Conservation (phyloP, 106 monocot genomes). For the Acanthochlamys bracteata region DNA sequence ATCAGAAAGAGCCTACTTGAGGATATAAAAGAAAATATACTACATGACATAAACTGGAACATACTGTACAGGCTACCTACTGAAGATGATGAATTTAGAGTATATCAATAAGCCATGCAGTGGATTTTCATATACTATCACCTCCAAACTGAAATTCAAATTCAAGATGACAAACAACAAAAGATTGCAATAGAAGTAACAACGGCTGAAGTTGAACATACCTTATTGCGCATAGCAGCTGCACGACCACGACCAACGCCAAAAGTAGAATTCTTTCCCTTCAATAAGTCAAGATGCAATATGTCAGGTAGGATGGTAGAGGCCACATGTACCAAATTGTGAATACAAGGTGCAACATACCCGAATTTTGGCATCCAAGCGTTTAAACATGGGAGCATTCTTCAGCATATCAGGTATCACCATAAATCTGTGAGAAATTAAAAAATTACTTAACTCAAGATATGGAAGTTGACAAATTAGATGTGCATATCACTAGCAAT, state of each 20-base stretch:
- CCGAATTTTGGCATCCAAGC: conserved; percentile 85
- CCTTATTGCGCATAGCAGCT: conserved; percentile 80
- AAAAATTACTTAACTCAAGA: background rate
- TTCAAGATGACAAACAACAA: background rate
- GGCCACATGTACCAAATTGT: background rate
- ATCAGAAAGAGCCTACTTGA: no score
- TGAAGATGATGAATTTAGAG: no score
- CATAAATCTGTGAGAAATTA: conserved; percentile 58
- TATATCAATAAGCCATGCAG: no score
- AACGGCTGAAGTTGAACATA: conserved; percentile 23
- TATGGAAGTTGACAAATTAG: background rate
- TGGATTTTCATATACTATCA: no score
- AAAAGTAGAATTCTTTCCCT: conserved; percentile 81
- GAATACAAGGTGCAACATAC: conserved; percentile 17
- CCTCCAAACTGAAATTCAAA: no score
- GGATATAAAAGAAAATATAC: no score
- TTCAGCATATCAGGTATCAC: conserved; percentile 96
- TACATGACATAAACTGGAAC: no score
- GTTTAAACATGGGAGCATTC: conserved; percentile 97
- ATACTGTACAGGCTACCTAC: no score
- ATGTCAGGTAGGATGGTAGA: background rate
- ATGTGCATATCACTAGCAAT: background rate
- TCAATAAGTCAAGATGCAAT: conserved; percentile 3
- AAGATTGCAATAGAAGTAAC: background rate
- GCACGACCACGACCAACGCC: conserved; percentile 97